A percentile compares a stretch with the other conserved stretches of the same genome.
Evolutionary conservation across 306 rosid species (phyloP).

Genomic region (Malus fusca): DNA sequence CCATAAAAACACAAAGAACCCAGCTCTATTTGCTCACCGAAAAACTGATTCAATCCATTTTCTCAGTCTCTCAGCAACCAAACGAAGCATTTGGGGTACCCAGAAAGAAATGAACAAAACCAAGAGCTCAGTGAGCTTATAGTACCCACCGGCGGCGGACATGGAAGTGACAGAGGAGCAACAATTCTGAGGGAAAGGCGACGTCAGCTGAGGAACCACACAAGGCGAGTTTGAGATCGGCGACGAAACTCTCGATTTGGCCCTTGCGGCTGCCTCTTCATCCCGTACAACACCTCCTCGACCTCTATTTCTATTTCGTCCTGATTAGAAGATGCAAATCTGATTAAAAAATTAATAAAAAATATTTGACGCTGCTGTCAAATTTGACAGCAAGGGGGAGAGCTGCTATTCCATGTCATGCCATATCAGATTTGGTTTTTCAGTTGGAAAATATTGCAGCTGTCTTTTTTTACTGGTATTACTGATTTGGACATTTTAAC

Average conservation of each 20-base stretch:
- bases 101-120: background rate
- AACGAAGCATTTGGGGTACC: slow-evolving; percentile 11
- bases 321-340: slow-evolving; percentile 39
- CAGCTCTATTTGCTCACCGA: background rate
- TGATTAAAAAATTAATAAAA: too few species aligned
- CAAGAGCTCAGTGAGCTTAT: background rate
- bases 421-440: rapidly evolving
- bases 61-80: slow-evolving; percentile 12
- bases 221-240: slow-evolving; percentile 63
- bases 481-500: too few species aligned
- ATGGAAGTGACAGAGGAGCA: slow-evolving; percentile 37
- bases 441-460: too few species aligned
- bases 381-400: too few species aligned
- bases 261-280: slow-evolving; percentile 88
- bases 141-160: slow-evolving; percentile 64
- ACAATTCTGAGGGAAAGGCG: slow-evolving; percentile 49
- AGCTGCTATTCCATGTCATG: too few species aligned
- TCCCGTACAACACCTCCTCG: slow-evolving; percentile 84
- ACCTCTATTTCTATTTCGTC: slow-evolving; percentile 96
- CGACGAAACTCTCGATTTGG: slow-evolving; percentile 62
- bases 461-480: too few species aligned
- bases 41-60: slow-evolving; percentile 15
- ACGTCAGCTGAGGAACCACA: slow-evolving; percentile 18
- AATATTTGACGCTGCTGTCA: too few species aligned
- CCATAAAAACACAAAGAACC: background rate